These are phyloP conservation scores for Hevea brasiliensis DNA, from an alignment of 345 rosid species.

Conservation along the genomic window DNA sequence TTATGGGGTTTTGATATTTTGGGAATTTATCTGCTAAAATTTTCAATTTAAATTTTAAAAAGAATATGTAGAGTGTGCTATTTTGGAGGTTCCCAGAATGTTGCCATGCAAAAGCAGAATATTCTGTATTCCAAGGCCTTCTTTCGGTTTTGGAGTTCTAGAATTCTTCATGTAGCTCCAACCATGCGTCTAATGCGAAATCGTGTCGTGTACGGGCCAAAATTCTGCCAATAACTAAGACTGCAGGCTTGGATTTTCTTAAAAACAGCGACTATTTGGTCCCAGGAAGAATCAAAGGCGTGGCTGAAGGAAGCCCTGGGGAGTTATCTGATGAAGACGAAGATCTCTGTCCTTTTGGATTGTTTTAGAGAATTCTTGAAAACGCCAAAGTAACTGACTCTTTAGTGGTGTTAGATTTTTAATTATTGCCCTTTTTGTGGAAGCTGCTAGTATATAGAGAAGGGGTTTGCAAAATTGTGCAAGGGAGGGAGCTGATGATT, in stretches of 20 bases:
- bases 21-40: not conserved
- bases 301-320: conserved; percentile 39
- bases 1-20: not conserved
- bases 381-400: conserved; percentile 62
- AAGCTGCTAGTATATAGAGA: conserved; percentile 90
- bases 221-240: conserved; percentile 18
- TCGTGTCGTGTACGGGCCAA: conserved; percentile 31
- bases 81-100: conserved; percentile 16
- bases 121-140: conserved; percentile 26
- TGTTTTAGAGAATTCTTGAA: conserved; percentile 65
- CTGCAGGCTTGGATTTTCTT: conserved; percentile 16
- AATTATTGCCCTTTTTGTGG: conserved; percentile 73
- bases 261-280: conserved; percentile 13
- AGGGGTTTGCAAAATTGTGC: conserved; percentile 80
- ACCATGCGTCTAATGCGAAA: conserved; percentile 26
- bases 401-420: conserved; percentile 86
- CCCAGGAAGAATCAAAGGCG: conserved; percentile 29
- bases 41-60: not conserved
- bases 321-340: conserved; percentile 64
- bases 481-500: conserved; percentile 68
- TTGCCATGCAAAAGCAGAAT: conserved; percentile 42
- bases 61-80: conserved; percentile 8
- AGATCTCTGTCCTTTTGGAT: conserved; percentile 83
- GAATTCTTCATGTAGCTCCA: conserved; percentile 23
- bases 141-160: conserved; percentile 19